Base-by-base conservation (phyloP, 2,329 filamentous ascomycete species). In the Ceratocystis cubensis region DNA sequence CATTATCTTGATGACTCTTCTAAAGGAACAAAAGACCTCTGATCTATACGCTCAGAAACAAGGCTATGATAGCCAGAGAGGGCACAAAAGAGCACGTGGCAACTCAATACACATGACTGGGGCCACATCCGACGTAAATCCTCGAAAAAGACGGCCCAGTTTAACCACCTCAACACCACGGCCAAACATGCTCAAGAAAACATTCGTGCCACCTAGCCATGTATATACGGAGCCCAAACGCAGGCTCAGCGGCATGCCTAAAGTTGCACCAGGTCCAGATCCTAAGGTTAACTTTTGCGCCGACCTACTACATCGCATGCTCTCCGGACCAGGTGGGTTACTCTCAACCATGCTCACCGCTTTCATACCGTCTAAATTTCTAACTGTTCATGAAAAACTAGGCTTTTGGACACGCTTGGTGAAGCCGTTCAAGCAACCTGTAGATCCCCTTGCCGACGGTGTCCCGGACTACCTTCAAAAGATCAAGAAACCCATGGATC, bases 361-460 rank as follows among this genome's bases (percentile, higher is more conserved):
- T 4, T 44, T 30, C 30, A 15, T n/a, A 17, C 53, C 4, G 4
- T 13, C 45, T 15, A 8, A 7, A 3, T 59, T 7, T 57, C 56
- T 59, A 59, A 59, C 56, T 37, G 2, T 20, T 37, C 7, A 37
- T 33, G 8, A 5, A n/a, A 28, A 59, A 37, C 3, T 20, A 84
- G 83, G 84, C 5, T 86, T 84, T 72, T 87, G 84, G 84, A 86
- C 84, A 0, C 81, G 84, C n/a, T 77, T 86, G 0, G 83, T 86
- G 2, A 82, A 82, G 0, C 82, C 83, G 0, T 86, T 87, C 73
- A 80, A 79, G 57, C 79, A 85, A 28, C 80, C 84, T 0, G 84
- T 86, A 5, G 79, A 84, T 67, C 83, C 84, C 0, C 71, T 75
- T 2, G 76, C 78, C 46, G 82, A 86, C 69, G 80, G 80, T 20